Base-by-base conservation (phyloP, 169 alveolate species). In the Plasmodium adleri region DNA sequence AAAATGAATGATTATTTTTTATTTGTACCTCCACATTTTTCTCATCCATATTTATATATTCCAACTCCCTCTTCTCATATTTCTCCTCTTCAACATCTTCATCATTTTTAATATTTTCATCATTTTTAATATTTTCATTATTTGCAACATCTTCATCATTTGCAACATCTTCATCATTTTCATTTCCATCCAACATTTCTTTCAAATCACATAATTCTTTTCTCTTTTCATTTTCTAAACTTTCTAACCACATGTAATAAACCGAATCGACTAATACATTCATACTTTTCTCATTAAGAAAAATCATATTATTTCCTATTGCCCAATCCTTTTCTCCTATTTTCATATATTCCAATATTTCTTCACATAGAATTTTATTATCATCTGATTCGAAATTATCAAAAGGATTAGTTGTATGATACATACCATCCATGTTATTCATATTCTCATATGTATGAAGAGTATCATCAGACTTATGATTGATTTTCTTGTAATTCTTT, bases 271-370 rank as follows among this genome's bases (percentile, higher is more conserved):
- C 22, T 13, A 74, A 45, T 60, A 60, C 43, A 15, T 32, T 74
- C 47, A 74, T 10, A 28, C 58, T 28, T 8, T 8, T 6, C 1
- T 74, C 88, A 1, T 39, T 74, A 3, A 74, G 47, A 28, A 74
- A 74, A n/a, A 74, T 12, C 28, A 43, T 17, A 49, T 60, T 74
- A 10, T 12, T 7, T 60, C 88, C 88, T 22, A 60, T 39, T 17
- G 26, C 13, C 88, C 88, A 74, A 15, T 74, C 66, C 32, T 66
- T 74, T 50, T 20, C 22, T 9, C 74, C 62, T 58, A 72, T 72
- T 24, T 72, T 45, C 22, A 26, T 10, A 9, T 12, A 56, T 8
- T 1, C 32, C 58, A 72, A 24, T 68, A 72, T 12, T 39, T 39
- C 10, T 39, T 39, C 47, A 39, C 47, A 39, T 39, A 39, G 1